Percentiles rank a stretch among this genome's conserved stretches.
Evolutionary conservation across 148 eudicot genomes (phyloP).

Genomic region (Rhododendron henanense): DNA sequence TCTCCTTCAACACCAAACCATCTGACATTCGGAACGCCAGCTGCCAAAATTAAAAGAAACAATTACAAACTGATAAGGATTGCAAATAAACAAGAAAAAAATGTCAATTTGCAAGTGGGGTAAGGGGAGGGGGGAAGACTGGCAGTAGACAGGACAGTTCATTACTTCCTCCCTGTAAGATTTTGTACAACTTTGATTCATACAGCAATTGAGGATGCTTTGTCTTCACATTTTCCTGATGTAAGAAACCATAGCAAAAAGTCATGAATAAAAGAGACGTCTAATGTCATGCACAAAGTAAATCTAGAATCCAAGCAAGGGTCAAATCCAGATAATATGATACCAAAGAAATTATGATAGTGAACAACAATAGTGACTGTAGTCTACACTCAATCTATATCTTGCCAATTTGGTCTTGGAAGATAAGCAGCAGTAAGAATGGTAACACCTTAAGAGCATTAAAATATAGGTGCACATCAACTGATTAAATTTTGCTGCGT

Average conservation of each 20-base stretch:
- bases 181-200: constrained; percentile 80
- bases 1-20: constrained; percentile 99
- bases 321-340: not conserved
- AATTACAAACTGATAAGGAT: constrained; percentile 8
- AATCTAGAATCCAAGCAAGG: not conserved
- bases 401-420: not conserved
- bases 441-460: not conserved
- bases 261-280: not conserved
- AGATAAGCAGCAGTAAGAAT: not conserved
- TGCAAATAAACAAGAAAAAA: not conserved
- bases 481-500: not conserved
- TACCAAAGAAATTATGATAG: not conserved
- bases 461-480: not conserved
- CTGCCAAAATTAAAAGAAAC: constrained; percentile 37
- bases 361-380: not conserved
- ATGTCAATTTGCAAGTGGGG: not conserved
- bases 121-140: not conserved
- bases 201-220: constrained; percentile 86
- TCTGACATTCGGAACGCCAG: constrained; percentile 83
- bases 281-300: not conserved
- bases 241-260: constrained; percentile 5
- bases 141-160: constrained; percentile 13
- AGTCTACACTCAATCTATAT: constrained; percentile 1
- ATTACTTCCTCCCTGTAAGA: constrained; percentile 92
- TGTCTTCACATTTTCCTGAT: constrained; percentile 79